These are phyloP conservation scores for Plasmodium cynomolgi DNA, from an alignment of 169 alveolate genomes.

Conservation along the genomic window DNA sequence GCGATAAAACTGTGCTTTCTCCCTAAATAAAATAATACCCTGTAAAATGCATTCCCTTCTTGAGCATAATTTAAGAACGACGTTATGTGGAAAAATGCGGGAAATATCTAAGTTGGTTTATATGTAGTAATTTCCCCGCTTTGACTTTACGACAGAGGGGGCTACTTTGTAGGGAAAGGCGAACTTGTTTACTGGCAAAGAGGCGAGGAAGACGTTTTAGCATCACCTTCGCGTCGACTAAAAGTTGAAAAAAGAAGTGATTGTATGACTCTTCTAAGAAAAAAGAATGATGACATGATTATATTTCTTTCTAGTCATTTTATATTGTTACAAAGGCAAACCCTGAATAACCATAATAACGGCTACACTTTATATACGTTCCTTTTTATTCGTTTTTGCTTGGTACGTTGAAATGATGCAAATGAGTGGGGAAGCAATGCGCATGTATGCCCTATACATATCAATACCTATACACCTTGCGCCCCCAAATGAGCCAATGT, in stretches of 20 bases:
- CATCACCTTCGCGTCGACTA: neutral
- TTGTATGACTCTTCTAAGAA: neutral
- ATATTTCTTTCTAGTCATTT: neutral
- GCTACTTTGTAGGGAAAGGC: neutral
- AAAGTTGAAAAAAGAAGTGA: neutral
- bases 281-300: neutral
- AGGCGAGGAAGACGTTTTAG: neutral
- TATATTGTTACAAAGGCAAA: neutral
- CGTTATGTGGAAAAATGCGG: neutral
- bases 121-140: neutral
- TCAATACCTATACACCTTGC: neutral
- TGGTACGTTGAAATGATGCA: neutral
- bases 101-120: neutral
- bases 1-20: neutral
- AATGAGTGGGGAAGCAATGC: neutral
- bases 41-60: neutral
- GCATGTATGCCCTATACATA: neutral
- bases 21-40: neutral
- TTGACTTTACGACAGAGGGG: neutral
- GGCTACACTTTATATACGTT: neutral
- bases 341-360: neutral
- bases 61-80: neutral
- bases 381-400: neutral
- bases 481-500: neutral
- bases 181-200: neutral